Base-by-base conservation (phyloP, 164 flowering plant species). In the Kingdonia uniflora region DNA sequence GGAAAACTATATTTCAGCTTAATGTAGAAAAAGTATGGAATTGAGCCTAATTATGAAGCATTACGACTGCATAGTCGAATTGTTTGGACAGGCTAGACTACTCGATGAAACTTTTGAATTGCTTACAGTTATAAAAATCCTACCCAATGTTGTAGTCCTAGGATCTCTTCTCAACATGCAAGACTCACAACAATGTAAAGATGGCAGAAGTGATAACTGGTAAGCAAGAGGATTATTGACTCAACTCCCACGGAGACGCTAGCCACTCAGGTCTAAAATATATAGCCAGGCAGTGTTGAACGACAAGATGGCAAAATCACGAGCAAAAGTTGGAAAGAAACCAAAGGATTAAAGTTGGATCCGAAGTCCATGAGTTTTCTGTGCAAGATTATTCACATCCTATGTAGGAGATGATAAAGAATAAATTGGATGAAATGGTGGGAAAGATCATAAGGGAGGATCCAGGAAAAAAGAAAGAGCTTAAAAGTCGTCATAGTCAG, bases 231-330 rank as follows among this genome's bases (percentile, higher is more conserved):
- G 25, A 45, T 60, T 21, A 11, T 23, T 21, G 46, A 52, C 19
- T 7, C 21, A 16, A 19, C n/a, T n/a, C n/a, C n/a, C n/a, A n/a
- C 49, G 57, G 46, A 37, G 63, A 53, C 16, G 52, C 63, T n/a
- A 52, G 63, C 43, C 63, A 52, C 33, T 60, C 46, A 52, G 51
- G 63, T 60, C 63, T 11, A 60, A 60, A 23, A 60, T 52, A 37
- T 60, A 44, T 52, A 51, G 45, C 17, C 17, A 14, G 7, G 63
- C 56, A 2, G 70, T 62, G 38, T 23, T 61, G 19, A 35, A 24
- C n/a, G 59, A 61, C 39, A 61, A 57, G 33, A 66, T 61, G 70
- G 55, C 62, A 11, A 59, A 61, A 52, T 46, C 45, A 19, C 57
- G 70, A 37, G 17, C 22, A 15, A 52, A 53, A 24, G 24, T 60